Conservation (phyloP, 208 protist genomes). For the Angomonas deanei region DNA sequence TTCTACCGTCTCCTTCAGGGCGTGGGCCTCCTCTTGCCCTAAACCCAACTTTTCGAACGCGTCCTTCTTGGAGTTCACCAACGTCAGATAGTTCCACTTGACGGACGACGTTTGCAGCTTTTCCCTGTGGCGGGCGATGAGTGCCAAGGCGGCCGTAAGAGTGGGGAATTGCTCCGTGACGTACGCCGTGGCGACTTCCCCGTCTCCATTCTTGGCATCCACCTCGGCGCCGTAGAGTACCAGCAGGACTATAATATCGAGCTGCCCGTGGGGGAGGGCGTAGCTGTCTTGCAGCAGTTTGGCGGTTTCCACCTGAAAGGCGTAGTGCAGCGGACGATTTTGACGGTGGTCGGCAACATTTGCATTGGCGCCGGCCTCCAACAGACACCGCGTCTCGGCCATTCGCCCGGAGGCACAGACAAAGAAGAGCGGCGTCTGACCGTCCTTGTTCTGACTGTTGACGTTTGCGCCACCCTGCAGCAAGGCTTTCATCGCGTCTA, state of each 20-base stretch:
- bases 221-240: slow-evolving; percentile 28
- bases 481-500: slow-evolving; percentile 22
- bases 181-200: slow-evolving; percentile 23
- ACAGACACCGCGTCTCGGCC: slow-evolving; percentile 32
- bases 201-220: slow-evolving; percentile 22
- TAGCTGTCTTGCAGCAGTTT: slow-evolving; percentile 52
- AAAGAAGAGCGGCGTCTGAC: slow-evolving; percentile 48
- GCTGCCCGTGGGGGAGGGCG: slow-evolving; percentile 48
- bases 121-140: slow-evolving; percentile 17
- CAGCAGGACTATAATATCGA: slow-evolving; percentile 55
- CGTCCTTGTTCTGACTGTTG: slow-evolving; percentile 26
- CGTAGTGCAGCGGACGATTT: slow-evolving; percentile 56
- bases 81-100: slow-evolving; percentile 48
- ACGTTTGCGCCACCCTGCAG: slow-evolving; percentile 41
- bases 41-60: background rate
- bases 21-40: background rate
- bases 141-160: slow-evolving; percentile 20
- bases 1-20: background rate
- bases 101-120: slow-evolving; percentile 17
- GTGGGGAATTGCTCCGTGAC: slow-evolving; percentile 25
- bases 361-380: slow-evolving; percentile 27
- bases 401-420: slow-evolving; percentile 42
- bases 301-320: slow-evolving; percentile 46
- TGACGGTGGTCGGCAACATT: slow-evolving; percentile 21
- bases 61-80: slow-evolving; percentile 15